phyloP scores from a whole-genome alignment of 352 stramenopile species.

The Globisporangium paddicum region DNA sequence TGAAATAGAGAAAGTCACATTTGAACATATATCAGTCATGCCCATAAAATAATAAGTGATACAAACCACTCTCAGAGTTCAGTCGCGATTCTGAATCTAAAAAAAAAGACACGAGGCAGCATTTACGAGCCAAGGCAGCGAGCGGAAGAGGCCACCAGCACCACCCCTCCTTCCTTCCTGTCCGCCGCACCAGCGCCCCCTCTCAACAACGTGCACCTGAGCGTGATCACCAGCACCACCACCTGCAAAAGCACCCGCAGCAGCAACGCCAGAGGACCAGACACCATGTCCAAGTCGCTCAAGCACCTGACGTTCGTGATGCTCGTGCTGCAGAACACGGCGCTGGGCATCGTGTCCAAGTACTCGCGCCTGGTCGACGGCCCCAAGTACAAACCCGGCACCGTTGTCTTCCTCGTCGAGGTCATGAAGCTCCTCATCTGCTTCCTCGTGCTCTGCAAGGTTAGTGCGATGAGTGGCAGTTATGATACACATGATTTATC shows the following conservation, averaged over 20 bases:
- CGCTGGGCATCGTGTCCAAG: conserved; percentile 85
- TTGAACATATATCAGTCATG: too few species aligned
- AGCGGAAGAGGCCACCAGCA: too few species aligned
- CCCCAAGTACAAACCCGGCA: conserved; percentile 81
- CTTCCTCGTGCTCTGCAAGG: conserved; percentile 63
- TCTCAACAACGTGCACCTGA: neutral
- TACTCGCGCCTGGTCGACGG: conserved; percentile 65
- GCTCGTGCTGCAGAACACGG: conserved; percentile 86
- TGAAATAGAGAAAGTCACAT: too few species aligned
- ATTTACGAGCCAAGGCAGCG: too few species aligned
- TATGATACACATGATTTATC: neutral
- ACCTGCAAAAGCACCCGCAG: neutral
- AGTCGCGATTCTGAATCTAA: too few species aligned
- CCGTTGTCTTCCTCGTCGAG: conserved; percentile 79
- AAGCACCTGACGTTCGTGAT: conserved; percentile 84
- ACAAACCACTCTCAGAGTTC: too few species aligned
- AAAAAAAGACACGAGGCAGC: too few species aligned
- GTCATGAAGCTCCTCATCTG: conserved; percentile 80
- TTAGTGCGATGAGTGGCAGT: neutral
- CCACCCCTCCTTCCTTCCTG: too few species aligned
- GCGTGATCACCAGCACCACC: neutral
- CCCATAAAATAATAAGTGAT: too few species aligned
- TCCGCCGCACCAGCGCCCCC: too few species aligned
- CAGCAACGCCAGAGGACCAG: neutral
- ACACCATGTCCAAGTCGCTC: conserved; percentile 31